These are phyloP conservation scores for Flaveria trinervia DNA, from an alignment of 129 eudicot species.

Conservation along the genomic window DNA sequence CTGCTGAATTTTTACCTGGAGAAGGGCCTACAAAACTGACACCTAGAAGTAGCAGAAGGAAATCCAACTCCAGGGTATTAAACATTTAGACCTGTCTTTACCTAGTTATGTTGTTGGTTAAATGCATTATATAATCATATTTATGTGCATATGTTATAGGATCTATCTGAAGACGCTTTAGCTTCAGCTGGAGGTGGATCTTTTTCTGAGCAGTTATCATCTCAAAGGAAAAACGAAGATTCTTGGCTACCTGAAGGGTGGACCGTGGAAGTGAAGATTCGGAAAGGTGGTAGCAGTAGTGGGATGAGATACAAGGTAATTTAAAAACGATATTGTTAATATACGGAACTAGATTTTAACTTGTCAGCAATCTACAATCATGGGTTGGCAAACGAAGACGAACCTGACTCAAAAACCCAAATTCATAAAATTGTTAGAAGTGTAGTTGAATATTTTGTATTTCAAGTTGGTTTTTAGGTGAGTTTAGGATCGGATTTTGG, in stretches of 20 bases:
- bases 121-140: conserved; percentile 2
- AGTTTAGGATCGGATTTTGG: neutral
- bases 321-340: neutral
- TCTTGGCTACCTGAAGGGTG: conserved; percentile 71
- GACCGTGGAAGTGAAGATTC: conserved; percentile 47
- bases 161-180: conserved; percentile 18
- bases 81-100: neutral
- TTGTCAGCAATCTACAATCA: neutral
- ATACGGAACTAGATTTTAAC: neutral
- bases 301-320: conserved; percentile 52
- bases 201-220: conserved; percentile 21
- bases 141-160: neutral
- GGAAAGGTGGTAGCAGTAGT: conserved; percentile 29
- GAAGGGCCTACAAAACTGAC: conserved; percentile 22
- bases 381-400: neutral
- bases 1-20: conserved; percentile 17
- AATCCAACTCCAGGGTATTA: conserved; percentile 28
- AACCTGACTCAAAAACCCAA: no score
- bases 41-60: conserved; percentile 27
- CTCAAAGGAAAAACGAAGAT: conserved; percentile 21
- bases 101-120: neutral
- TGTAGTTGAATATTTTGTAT: neutral
- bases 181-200: conserved; percentile 31
- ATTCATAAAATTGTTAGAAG: neutral
- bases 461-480: neutral